Percentiles rank a stretch among this genome's conserved stretches.
Evolutionary conservation across 148 eudicot genomes (phyloP).

Genomic region (Diospyros kaki): DNA sequence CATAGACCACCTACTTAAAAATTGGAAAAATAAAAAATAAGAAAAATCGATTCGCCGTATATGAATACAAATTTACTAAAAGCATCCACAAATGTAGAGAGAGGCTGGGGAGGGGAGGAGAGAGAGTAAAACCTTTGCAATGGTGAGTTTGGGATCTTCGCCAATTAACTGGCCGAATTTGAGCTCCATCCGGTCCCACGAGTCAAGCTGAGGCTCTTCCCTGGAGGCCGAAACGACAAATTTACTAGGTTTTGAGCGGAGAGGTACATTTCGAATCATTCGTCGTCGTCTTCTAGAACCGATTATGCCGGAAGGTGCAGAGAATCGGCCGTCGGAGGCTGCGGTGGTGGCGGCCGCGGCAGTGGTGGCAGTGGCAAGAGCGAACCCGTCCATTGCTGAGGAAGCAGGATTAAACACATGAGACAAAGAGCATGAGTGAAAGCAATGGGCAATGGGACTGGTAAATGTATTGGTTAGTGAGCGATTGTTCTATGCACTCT

Average conservation of each 20-base stretch:
- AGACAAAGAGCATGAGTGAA: neutral
- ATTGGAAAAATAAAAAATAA: neutral
- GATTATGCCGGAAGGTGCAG: slow-evolving; percentile 23
- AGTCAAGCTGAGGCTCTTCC: slow-evolving; percentile 45
- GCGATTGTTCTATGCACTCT: too few relatives aligned
- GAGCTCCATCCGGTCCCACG: slow-evolving; percentile 81
- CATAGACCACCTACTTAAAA: too few relatives aligned
- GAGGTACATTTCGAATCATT: slow-evolving; percentile 23
- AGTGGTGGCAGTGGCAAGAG: slow-evolving; percentile 24
- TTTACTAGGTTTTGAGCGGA: slow-evolving; percentile 33
- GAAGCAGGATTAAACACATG: slow-evolving; percentile 10
- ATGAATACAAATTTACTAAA: neutral
- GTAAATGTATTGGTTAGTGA: too few relatives aligned
- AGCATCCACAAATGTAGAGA: neutral
- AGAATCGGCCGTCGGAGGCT: slow-evolving; percentile 18
- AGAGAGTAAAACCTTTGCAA: slow-evolving; percentile 58
- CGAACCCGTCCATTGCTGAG: slow-evolving; percentile 33
- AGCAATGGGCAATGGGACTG: neutral
- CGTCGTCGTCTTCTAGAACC: slow-evolving; percentile 12
- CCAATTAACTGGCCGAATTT: slow-evolving; percentile 85
- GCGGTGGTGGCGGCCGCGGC: slow-evolving; percentile 20
- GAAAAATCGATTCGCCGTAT: neutral
- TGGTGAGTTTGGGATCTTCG: slow-evolving; percentile 90
- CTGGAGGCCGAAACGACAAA: slow-evolving; percentile 48
- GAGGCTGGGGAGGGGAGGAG: neutral